Base-by-base conservation (phyloP, 805 yeast species). In the Ogataea angusta region DNA sequence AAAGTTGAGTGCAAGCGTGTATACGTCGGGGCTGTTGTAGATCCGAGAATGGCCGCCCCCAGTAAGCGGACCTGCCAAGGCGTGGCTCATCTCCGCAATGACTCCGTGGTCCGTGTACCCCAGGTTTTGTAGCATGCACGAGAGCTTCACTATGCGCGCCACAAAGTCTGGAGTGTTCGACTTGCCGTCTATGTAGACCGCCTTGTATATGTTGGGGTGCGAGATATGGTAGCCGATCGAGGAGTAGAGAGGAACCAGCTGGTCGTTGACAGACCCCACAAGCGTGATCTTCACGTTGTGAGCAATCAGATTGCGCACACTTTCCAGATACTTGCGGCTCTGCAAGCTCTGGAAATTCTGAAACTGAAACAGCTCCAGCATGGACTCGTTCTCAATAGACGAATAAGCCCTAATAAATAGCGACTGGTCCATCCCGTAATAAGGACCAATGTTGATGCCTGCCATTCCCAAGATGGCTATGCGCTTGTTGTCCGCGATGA, bases 31-130 rank as follows among this genome's bases (percentile, higher is more conserved):
- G 49, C 87, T 95, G 53, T 85, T 84, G 62, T 91, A 91, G 19
- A 93, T 80, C 47, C 76, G 82, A 0, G 97, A 89, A 60, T 91
- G 99, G 0, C 99, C 99, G 6, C 93, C 90, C 3, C 97, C 96
- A 0, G 96, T 91, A 38, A 93, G 67, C 1, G 96, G 85, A 0
- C 99, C 99, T 0, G 95, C 93, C 47, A 85, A 62, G 0, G 86
- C 73, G 30, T 71, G 74, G 40, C 96, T 86, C 30, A 91, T 73
- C 57, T 93, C 97, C 47, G 82, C 82, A 15, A 91, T 69, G 10
- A 93, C 84, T 16, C 89, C 93, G 57, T 87, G 91, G 57, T 91
- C 99, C 35, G 82, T 77, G 36, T 69, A 73, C 0, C 98, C 98
- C 34, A 79, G 51, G 58, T 91, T 88, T 40, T 84, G 76, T 32